These are phyloP conservation scores for Fraxinus floribunda DNA, from an alignment of 305 asterid genomes.

Conservation along the genomic window DNA sequence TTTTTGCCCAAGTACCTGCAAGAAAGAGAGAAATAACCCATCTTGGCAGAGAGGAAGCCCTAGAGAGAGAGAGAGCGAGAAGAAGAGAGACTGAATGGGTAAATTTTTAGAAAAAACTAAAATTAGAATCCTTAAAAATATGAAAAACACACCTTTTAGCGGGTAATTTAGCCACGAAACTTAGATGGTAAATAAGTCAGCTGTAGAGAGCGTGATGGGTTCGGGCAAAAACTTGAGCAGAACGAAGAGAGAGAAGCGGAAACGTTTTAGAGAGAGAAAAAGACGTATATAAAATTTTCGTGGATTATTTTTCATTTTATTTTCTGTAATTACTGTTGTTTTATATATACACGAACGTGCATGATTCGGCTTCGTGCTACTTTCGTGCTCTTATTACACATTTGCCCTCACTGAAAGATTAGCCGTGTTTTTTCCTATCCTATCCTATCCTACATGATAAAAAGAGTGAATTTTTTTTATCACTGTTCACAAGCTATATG, in stretches of 20 bases:
- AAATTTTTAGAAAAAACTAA: constrained; percentile 6
- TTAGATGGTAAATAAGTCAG: constrained; percentile 27
- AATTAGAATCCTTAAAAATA: constrained; percentile 38
- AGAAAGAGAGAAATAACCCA: constrained; percentile 37
- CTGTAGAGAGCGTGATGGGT: constrained; percentile 15
- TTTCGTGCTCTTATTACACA: not conserved
- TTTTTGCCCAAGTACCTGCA: constrained; percentile 41
- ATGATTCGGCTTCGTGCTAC: not conserved
- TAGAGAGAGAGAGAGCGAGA: constrained; percentile 24
- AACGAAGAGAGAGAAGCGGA: constrained; percentile 22
- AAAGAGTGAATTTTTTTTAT: too few species aligned
- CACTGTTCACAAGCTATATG: too few species aligned
- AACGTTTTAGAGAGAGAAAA: constrained; percentile 21
- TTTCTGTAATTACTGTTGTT: not conserved
- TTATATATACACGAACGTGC: not conserved
- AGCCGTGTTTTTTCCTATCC: not conserved
- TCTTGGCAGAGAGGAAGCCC: constrained; percentile 49
- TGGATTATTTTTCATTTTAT: not conserved
- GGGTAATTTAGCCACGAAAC: constrained; percentile 58
- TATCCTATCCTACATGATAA: not conserved
- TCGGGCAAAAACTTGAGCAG: constrained; percentile 44
- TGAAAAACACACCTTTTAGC: constrained; percentile 61
- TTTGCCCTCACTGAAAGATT: not conserved
- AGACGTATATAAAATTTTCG: not conserved
- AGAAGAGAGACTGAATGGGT: constrained; percentile 3